These are phyloP conservation scores for Leucogyrophana mollusca DNA, from an alignment of 768 basidiomycete species.

Conservation along the genomic window DNA sequence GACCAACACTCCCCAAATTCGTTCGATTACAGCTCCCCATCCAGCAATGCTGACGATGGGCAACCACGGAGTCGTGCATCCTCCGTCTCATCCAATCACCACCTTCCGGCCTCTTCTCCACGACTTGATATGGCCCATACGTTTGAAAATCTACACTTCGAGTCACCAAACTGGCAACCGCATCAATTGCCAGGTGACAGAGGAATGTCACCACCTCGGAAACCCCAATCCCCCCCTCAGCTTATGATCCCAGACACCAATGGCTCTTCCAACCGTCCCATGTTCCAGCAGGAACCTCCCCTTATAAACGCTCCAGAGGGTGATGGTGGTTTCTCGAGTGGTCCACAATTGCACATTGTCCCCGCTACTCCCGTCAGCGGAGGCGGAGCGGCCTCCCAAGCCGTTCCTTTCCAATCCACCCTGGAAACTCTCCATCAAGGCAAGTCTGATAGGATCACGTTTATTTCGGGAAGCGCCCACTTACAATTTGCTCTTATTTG, in stretches of 20 bases:
- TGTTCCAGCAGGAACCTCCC: conserved; percentile 41
- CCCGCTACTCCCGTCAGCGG: conserved; percentile 80
- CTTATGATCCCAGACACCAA: conserved; percentile 58
- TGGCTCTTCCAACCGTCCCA: conserved; percentile 35
- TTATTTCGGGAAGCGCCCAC: conserved; percentile 29
- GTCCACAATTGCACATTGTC: conserved; percentile 74
- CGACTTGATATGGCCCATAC: conserved; percentile 53
- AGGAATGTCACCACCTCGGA: conserved; percentile 38
- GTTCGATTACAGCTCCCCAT: conserved; percentile 66
- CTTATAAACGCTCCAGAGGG: conserved; percentile 65
- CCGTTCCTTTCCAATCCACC: conserved; percentile 51
- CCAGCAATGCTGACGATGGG: conserved; percentile 53
- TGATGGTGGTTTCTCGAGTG: conserved; percentile 44
- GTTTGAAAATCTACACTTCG: conserved; percentile 64
- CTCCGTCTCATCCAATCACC: conserved; percentile 61
- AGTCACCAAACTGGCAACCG: conserved; percentile 59
- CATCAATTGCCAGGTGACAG: conserved; percentile 45
- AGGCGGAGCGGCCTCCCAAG: conserved; percentile 46
- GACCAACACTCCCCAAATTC: conserved; percentile 40
- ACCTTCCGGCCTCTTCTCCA: conserved; percentile 48
- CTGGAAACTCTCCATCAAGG: conserved; percentile 53
- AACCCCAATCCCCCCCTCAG: conserved; percentile 65
- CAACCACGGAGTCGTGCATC: conserved; percentile 59
- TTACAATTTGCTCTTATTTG: conserved; percentile 25
- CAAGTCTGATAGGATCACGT: conserved; percentile 37